Base-by-base conservation (phyloP, 768 basidiomycete genomes). In the Pleurotus sapidus region DNA sequence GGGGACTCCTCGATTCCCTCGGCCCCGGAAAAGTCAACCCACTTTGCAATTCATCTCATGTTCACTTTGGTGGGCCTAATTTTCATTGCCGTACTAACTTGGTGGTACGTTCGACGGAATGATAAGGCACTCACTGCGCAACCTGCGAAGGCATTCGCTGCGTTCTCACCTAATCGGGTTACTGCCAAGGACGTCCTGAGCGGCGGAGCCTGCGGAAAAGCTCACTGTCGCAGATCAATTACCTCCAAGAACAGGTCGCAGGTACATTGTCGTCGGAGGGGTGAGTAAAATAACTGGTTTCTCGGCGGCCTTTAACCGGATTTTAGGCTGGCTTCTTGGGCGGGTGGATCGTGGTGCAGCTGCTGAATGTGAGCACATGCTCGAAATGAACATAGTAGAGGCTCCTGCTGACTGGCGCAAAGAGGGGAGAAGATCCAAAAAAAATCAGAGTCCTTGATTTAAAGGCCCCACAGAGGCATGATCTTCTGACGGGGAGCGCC, bases 261-360 rank as follows among this genome's bases (percentile, higher is more conserved):
- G 84, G 49, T 91, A 92, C 66, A 89, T 91, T 57, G 77, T 92
- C 3, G 79, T 88, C 38, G 90, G 90, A 56, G 89, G 90, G 62
- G 88, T 88, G 65, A 60, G 82, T 79, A 45, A 40, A 18, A 5
- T 24, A 14, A 51, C 23, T 46, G 9, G 56, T 18, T 27, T 51
- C 40, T 46, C 7, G 9, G 2, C 53, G 8, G 1, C 4, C 46
- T 30, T 38, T 4, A 25, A n/a, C 17, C 20, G 8, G 51, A 46
- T 50, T 45, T 24, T 47, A 90, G 89, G 82, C 84, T 3, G 89
- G 89, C 0, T 90, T 91, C 58, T 69, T 91, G 3, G 89, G 89
- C 11, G 87, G 88, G 5, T 92, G 90, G 90, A 84, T 92, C 38
- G 84, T 87, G 3, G 73, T 83, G 0, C 83, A 88, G 45, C 73